phyloP scores from a whole-genome alignment of 2,329 filamentous ascomycete species.

The Zopfia rhizophila region DNA sequence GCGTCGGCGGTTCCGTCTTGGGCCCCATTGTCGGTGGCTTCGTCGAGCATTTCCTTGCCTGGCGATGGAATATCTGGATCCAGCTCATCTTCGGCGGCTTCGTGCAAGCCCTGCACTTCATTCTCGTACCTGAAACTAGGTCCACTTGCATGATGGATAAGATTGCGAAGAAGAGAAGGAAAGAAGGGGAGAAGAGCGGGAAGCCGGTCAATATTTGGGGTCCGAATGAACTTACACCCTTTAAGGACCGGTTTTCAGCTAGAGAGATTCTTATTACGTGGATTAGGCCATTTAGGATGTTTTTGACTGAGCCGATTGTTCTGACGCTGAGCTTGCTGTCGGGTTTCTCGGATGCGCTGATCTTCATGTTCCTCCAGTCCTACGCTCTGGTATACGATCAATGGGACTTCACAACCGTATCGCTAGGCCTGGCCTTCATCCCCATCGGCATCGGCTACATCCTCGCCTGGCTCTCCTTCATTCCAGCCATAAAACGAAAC shows the following conservation, averaged over 20 bases:
- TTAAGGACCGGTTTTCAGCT: conserved; percentile 47
- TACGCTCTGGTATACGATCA: conserved; percentile 75
- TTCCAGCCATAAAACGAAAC: conserved; percentile 61
- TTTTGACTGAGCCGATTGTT: conserved; percentile 80
- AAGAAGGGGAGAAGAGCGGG: conserved; percentile 69
- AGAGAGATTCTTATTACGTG: conserved; percentile 61
- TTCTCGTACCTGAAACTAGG: conserved; percentile 81
- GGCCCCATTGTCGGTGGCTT: conserved; percentile 84
- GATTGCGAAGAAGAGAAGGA: conserved; percentile 79
- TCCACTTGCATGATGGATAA: conserved; percentile 80
- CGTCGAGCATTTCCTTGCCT: conserved; percentile 73
- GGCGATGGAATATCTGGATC: conserved; percentile 87
- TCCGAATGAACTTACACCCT: conserved; percentile 72
- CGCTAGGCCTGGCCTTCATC: conserved; percentile 71
- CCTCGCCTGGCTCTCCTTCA: conserved; percentile 70
- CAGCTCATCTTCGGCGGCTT: conserved; percentile 81
- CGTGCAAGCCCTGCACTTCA: conserved; percentile 73
- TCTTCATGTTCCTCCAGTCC: conserved; percentile 81
- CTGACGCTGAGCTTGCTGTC: conserved; percentile 75
- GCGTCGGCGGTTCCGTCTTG: conserved; percentile 79
- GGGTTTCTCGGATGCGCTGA: conserved; percentile 79
- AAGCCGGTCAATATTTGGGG: conserved; percentile 73
- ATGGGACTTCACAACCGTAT: conserved; percentile 69
- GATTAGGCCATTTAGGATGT: conserved; percentile 77
- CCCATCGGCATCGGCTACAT: conserved; percentile 71